These are phyloP conservation scores for Kockovaella imperatae DNA, from an alignment of 768 basidiomycete species.

Conservation along the genomic window DNA sequence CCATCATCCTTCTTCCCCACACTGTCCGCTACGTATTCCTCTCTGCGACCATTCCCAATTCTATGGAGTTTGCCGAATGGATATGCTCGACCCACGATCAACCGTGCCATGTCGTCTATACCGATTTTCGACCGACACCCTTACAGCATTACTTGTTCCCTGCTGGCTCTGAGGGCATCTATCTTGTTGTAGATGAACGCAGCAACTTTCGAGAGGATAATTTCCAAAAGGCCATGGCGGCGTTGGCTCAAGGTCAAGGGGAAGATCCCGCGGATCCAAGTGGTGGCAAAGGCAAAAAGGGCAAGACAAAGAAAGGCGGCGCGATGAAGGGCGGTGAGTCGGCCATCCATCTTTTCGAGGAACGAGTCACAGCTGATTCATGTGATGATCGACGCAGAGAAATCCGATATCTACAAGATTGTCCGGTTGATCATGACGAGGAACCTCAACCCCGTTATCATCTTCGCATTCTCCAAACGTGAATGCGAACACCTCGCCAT, in stretches of 20 bases:
- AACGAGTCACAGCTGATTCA: background rate
- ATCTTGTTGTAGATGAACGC: conserved; percentile 97
- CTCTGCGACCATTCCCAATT: conserved; percentile 97
- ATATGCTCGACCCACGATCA: conserved; percentile 95
- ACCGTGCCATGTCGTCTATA: conserved; percentile 98
- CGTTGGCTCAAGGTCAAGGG: conserved; percentile 70
- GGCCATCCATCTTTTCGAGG: background rate
- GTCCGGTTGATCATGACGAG: conserved; percentile 97
- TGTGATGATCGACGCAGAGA: conserved; percentile 8
- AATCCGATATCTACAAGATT: conserved; percentile 90
- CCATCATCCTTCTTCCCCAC: conserved; percentile 89
- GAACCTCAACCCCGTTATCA: conserved; percentile 95
- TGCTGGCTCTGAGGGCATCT: conserved; percentile 91
- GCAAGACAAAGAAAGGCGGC: conserved; percentile 91
- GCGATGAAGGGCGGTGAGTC: conserved; percentile 75
- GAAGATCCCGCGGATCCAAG: conserved; percentile 87
- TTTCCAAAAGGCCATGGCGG: conserved; percentile 95
- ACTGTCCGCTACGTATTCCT: conserved; percentile 96
- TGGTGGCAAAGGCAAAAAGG: conserved; percentile 78
- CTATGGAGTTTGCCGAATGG: conserved; percentile 99
- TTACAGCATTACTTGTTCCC: conserved; percentile 98
- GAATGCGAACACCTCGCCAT: conserved; percentile 93
- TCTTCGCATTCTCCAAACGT: conserved; percentile 96
- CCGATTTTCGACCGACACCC: conserved; percentile 96
- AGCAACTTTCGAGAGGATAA: conserved; percentile 95